These are phyloP conservation scores for Diaporthe citri DNA, from an alignment of 2,329 filamentous ascomycete genomes.

Conservation along the genomic window DNA sequence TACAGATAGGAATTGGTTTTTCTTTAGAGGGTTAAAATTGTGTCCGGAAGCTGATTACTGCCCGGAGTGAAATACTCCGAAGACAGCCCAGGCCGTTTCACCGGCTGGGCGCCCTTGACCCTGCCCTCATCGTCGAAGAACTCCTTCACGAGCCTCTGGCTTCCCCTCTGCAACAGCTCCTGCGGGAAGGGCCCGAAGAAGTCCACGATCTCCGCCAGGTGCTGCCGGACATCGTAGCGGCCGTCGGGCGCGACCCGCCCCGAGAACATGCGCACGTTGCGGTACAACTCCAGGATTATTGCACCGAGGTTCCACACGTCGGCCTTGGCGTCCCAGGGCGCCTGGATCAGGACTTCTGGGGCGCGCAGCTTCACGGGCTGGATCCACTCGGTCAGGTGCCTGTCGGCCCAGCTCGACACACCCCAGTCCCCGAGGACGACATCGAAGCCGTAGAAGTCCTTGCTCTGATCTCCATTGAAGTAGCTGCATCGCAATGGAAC, in stretches of 20 bases:
- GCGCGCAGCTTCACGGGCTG: not conserved
- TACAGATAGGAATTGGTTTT: no score
- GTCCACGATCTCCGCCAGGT: not conserved
- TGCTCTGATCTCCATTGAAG: not conserved
- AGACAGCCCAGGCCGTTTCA: not conserved
- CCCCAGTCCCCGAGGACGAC: constrained; percentile 5
- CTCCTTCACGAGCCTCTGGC: not conserved
- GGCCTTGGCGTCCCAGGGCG: not conserved
- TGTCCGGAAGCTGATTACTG: no score
- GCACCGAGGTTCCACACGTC: not conserved
- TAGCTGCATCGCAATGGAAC: not conserved
- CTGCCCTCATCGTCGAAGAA: not conserved
- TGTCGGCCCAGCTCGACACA: not conserved
- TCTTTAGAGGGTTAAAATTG: no score
- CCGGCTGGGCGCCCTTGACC: not conserved
- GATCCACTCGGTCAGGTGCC: not conserved
- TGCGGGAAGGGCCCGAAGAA: not conserved
- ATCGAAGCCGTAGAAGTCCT: not conserved
- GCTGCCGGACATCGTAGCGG: not conserved
- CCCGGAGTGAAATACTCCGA: not conserved
- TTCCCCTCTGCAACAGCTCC: not conserved
- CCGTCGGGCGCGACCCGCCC: not conserved
- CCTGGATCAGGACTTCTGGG: not conserved
- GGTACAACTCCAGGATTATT: not conserved
- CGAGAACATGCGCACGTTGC: not conserved